These are phyloP conservation scores for Coemansia sp. DNA, from an alignment of 192 early-diverging fungal genomes.

Conservation along the genomic window DNA sequence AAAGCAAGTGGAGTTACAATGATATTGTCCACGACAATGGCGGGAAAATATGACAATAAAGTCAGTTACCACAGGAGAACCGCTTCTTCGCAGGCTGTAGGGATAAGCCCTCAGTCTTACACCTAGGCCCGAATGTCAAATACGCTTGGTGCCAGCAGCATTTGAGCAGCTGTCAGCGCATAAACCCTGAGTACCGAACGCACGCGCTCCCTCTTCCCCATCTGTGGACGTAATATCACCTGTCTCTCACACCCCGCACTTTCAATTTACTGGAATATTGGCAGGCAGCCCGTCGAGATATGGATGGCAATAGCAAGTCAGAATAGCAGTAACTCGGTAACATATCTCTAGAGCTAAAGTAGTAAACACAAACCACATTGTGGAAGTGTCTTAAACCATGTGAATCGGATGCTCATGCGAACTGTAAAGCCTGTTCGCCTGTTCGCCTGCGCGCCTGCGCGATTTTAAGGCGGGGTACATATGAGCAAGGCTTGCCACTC, in stretches of 20 bases:
- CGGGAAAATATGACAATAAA: neutral
- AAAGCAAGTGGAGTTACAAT: neutral
- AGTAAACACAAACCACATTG: conserved; percentile 13
- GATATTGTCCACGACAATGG: neutral
- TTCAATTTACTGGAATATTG: neutral
- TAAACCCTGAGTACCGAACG: neutral
- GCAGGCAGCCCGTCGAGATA: neutral
- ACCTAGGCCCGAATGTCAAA: neutral
- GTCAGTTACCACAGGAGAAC: neutral
- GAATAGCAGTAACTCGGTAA: conserved; percentile 4
- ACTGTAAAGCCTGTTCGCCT: neutral
- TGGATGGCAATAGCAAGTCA: neutral
- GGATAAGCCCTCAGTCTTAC: neutral
- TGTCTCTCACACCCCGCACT: neutral
- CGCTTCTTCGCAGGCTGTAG: neutral
- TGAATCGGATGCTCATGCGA: neutral
- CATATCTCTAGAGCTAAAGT: neutral
- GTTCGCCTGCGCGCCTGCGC: neutral
- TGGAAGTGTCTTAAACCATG: neutral
- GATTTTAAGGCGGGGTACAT: neutral
- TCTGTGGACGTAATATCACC: neutral
- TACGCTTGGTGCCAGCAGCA: neutral
- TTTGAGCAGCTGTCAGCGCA: neutral
- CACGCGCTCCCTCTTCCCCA: neutral
- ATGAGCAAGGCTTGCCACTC: conserved; percentile 5